Base-by-base conservation (phyloP, 2,329 filamentous ascomycete species). In the Stenocarpella maydis region DNA sequence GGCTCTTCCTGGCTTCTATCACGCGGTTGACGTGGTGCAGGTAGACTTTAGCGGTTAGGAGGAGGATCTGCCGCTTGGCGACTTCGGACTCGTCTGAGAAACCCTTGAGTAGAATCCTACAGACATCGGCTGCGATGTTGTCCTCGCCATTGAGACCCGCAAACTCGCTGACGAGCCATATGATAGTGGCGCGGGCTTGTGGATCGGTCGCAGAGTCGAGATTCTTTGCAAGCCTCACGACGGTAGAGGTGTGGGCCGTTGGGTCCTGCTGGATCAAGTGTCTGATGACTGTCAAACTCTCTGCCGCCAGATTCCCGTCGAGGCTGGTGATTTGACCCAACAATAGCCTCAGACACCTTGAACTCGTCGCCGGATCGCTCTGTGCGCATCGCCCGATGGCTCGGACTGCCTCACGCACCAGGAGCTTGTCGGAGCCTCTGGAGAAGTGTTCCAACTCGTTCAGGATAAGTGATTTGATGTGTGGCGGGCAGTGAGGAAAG, bases 151-250 rank as follows among this genome's bases (percentile, higher is more conserved):
- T 89, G 3, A 92, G 80, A 0, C 94, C 93, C 0, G 95, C 90
- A 75, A 97, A 98, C 79, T 99, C 96, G 54, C 96, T 96, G 0
- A 98, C 95, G 0, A 99, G 88, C 96, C 96, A 99, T 74, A 99
- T 92, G 72, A 99, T 98, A 61, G 93, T 97, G 3, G 96, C 96
- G 73, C 96, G 88, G 4, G 96, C 96, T 71, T 94, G 91, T 1
- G 96, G 90, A 71, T 96, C 95, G 0, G 92, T 93, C 1, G 94
- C 93, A 4, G 91, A 92, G 76, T 98, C 96, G 2, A 99, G 87
- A 71, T 97, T 95, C 80, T 94, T 96, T 7, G 96, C 96, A 60
- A 99, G 82, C 55, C 94, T 88, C 41, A 98, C 89, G 1, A 98
- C 94, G 0, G 96, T 99, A 50, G 91, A 91, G 14, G 89, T 87